A percentile compares a stretch with the other conserved stretches of the same genome.
These are phyloP conservation scores for Phymatotrichopsis omnivora DNA, from an alignment of 2,329 filamentous ascomycete species.

Conservation along the genomic window DNA sequence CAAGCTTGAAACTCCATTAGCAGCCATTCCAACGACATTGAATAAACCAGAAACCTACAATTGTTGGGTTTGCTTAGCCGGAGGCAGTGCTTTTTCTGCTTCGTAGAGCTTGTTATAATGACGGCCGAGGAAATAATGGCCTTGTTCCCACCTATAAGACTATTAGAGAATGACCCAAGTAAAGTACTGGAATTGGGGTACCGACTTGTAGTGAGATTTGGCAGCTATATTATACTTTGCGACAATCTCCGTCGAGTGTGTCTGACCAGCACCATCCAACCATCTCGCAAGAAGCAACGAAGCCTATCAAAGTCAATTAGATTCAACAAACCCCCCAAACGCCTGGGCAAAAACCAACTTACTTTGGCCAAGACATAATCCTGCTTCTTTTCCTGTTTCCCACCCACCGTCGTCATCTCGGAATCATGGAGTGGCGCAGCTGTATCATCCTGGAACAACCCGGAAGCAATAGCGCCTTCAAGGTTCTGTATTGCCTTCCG, in stretches of 20 bases:
- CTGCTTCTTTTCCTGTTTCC: slow-evolving; percentile 37
- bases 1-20: slow-evolving; percentile 42
- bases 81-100: slow-evolving; percentile 67
- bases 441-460: slow-evolving; percentile 54
- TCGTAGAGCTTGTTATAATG: slow-evolving; percentile 96
- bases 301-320: no score
- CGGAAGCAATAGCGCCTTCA: slow-evolving; percentile 71
- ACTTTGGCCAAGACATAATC: slow-evolving; percentile 14
- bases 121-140: slow-evolving; percentile 90
- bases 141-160: slow-evolving; percentile 76
- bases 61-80: slow-evolving; percentile 64
- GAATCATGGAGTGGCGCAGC: slow-evolving; percentile 31
- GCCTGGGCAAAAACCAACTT: no score
- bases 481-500: slow-evolving; percentile 90
- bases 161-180: no score
- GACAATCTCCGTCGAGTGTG: slow-evolving; percentile 67
- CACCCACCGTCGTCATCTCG: slow-evolving; percentile 36
- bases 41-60: slow-evolving; percentile 39
- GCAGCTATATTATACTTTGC: slow-evolving; percentile 71
- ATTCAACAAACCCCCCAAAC: no score
- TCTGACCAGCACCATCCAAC: slow-evolving; percentile 92
- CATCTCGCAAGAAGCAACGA: slow-evolving; percentile 89
- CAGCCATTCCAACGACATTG: slow-evolving; percentile 8
- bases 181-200: slow-evolving; percentile 16
- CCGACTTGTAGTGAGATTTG: slow-evolving; percentile 37